Percentiles rank a stretch among this genome's conserved stretches.
Conservation (phyloP, 805 yeast species). For the Candida vartiovaarae region DNA sequence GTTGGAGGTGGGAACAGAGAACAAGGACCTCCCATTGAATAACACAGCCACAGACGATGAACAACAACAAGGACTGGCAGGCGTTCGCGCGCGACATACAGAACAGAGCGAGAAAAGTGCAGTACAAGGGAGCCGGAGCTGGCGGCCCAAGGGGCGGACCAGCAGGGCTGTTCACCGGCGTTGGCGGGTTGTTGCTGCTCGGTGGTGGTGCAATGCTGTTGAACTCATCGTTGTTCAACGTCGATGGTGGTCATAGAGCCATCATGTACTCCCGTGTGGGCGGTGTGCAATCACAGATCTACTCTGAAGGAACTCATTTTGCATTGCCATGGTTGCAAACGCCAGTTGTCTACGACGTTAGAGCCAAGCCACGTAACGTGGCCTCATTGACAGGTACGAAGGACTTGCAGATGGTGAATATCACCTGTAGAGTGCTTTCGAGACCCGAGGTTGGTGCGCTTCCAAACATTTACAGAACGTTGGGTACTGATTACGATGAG, state of each 20-base stretch:
- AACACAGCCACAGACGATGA: conserved; percentile 9
- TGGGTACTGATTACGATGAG: conserved; percentile 94
- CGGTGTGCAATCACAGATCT: conserved; percentile 79
- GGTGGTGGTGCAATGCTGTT: conserved; percentile 50
- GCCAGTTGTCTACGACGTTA: conserved; percentile 86
- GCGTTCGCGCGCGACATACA: conserved; percentile 44
- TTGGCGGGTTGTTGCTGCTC: conserved; percentile 51
- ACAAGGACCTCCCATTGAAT: too few species aligned
- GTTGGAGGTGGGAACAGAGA: too few species aligned
- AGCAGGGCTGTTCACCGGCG: conserved; percentile 51
- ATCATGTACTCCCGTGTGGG: conserved; percentile 82
- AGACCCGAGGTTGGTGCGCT: conserved; percentile 76
- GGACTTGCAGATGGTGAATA: conserved; percentile 97
- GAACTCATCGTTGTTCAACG: conserved; percentile 64
- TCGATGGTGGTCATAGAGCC: conserved; percentile 99
- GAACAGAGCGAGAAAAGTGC: conserved; percentile 36
- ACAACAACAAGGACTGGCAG: conserved; percentile 40
- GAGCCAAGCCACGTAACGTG: conserved; percentile 95
- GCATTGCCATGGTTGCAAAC: conserved; percentile 92
- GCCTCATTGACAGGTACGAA: conserved; percentile 96
- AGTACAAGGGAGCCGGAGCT: conserved; percentile 33
- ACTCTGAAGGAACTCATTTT: conserved; percentile 91
- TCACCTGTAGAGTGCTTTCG: conserved; percentile 95
- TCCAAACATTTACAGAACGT: conserved; percentile 83
- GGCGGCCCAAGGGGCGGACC: conserved; percentile 33